phyloP scores from a whole-genome alignment of 106 monocot genomes.

The Xerophyta viscosa region DNA sequence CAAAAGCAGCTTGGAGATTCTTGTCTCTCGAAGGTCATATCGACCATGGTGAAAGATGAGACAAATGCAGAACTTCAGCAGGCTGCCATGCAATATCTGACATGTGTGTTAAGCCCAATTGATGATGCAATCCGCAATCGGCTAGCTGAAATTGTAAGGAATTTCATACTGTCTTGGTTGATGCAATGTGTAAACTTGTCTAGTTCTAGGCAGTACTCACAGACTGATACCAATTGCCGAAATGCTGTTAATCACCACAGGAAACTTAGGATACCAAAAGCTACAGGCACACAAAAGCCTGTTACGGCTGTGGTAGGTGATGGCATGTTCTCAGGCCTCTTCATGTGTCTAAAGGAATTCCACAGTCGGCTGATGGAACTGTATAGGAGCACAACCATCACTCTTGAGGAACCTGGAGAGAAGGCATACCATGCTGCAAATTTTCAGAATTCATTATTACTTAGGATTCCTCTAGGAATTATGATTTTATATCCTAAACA shows the following conservation, averaged over 20 bases:
- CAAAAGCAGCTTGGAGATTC: slow-evolving; percentile 20
- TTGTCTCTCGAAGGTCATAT: slow-evolving; percentile 24
- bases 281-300: slow-evolving; percentile 10
- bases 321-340: background rate
- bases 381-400: background rate
- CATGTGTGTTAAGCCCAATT: slow-evolving; percentile 49
- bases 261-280: slow-evolving; percentile 42
- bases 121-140: slow-evolving; percentile 12
- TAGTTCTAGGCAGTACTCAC: slow-evolving; percentile 1
- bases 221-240: slow-evolving; percentile 4
- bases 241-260: slow-evolving; percentile 16
- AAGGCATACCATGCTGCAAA: background rate
- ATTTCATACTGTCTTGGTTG: slow-evolving; percentile 34
- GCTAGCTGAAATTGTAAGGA: slow-evolving; percentile 21
- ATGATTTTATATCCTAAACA: slow-evolving; percentile 15
- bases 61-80: slow-evolving; percentile 27
- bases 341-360: slow-evolving; percentile 52
- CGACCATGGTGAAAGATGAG: slow-evolving; percentile 10
- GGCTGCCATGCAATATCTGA: slow-evolving; percentile 38
- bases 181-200: slow-evolving; percentile 2
- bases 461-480: slow-evolving; percentile 58
- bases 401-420: background rate
- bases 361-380: slow-evolving; percentile 16
- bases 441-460: slow-evolving; percentile 15
- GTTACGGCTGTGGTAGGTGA: background rate